Percentiles rank a stretch among this genome's conserved stretches.
Conservation (phyloP, 805 yeast species). For the Starmerella sirachaensis region DNA sequence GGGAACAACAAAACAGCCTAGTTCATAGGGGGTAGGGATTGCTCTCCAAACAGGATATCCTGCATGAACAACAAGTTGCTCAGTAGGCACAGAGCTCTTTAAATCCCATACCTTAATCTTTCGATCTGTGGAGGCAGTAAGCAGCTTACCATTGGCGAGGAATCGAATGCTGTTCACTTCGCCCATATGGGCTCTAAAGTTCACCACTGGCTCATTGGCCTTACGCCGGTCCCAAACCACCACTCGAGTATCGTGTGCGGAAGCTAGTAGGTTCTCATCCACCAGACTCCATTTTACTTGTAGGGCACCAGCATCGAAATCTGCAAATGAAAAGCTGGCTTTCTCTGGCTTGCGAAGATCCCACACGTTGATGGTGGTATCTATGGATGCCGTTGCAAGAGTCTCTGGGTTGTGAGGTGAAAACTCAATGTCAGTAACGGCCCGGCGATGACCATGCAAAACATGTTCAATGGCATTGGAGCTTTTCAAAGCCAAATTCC, state of each 20-base stretch:
- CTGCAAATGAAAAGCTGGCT: conserved; percentile 53
- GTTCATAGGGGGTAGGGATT: conserved; percentile 78
- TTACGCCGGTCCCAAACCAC: conserved; percentile 82
- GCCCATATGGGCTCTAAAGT: conserved; percentile 64
- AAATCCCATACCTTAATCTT: conserved; percentile 67
- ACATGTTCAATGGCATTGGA: conserved; percentile 72
- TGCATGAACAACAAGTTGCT: conserved; percentile 46
- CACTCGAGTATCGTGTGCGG: conserved; percentile 71
- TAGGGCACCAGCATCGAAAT: conserved; percentile 88
- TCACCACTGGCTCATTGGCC: conserved; percentile 62
- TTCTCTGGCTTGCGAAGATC: conserved; percentile 38
- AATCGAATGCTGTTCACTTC: conserved; percentile 86
- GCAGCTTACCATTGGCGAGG: conserved; percentile 49
- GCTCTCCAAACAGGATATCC: conserved; percentile 86
- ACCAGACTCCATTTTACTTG: conserved; percentile 88
- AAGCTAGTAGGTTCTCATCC: conserved; percentile 67
- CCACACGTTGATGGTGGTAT: conserved; percentile 80
- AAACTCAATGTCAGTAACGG: conserved; percentile 91
- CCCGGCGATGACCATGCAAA: conserved; percentile 80
- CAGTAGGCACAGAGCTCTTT: conserved; percentile 23
- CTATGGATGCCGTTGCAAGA: conserved; percentile 86
- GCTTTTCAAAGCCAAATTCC: conserved; percentile 73
- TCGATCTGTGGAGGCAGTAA: conserved; percentile 78
- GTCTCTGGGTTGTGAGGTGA: conserved; percentile 78
- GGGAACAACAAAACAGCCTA: conserved; percentile 82